phyloP scores from a whole-genome alignment of 2,329 filamentous ascomycete species.

The Cucurbitaria berberidis region DNA sequence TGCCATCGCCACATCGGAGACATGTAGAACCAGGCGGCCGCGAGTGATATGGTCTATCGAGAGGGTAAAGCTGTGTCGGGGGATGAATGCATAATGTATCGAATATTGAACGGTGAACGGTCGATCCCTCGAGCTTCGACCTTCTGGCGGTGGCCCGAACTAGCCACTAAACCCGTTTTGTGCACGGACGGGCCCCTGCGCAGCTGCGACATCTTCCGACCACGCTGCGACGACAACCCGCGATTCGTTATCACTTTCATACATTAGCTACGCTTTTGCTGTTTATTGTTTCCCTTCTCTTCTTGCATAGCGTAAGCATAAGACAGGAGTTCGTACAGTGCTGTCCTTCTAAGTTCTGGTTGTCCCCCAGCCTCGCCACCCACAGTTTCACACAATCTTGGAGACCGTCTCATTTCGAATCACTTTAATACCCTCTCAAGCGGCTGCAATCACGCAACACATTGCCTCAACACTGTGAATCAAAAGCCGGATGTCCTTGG shows the following conservation, averaged over 20 bases:
- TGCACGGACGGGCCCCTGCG: slow-evolving; percentile 9
- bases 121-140: slow-evolving; percentile 28
- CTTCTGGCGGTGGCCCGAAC: slow-evolving; percentile 27
- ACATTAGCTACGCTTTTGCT: slow-evolving; percentile 2
- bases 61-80: slow-evolving; percentile 10
- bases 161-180: slow-evolving; percentile 12
- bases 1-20: slow-evolving; percentile 71
- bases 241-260: slow-evolving; percentile 11
- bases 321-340: slow-evolving; percentile 22
- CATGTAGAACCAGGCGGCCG: slow-evolving; percentile 24
- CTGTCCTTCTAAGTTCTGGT: slow-evolving; percentile 23
- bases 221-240: slow-evolving; percentile 6
- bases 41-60: slow-evolving; percentile 15
- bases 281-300: slow-evolving; percentile 13
- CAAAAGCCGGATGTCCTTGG: not conserved
- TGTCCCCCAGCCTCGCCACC: slow-evolving; percentile 35
- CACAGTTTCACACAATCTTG: slow-evolving; percentile 10
- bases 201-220: slow-evolving; percentile 5
- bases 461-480: not conserved
- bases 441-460: not conserved
- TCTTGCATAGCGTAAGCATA: slow-evolving; percentile 42
- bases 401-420: not conserved
- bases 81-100: slow-evolving; percentile 27
- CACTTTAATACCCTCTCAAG: not conserved
- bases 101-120: slow-evolving; percentile 29